Conservation (phyloP, 2,329 filamentous ascomycete species). For the Phialophora expanda region DNA sequence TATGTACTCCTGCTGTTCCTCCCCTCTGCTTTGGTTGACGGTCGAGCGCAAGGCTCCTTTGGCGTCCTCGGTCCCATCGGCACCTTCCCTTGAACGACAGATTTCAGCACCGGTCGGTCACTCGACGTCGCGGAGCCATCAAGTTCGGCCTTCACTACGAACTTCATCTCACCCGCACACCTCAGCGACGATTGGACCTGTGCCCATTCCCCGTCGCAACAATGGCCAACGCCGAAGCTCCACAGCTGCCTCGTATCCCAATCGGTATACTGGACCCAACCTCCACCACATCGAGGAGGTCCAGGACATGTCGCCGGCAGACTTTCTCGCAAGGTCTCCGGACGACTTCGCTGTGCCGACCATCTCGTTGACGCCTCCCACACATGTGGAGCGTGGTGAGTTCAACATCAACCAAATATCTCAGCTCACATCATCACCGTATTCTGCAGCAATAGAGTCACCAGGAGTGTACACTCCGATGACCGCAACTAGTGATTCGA, state of each 20-base stretch:
- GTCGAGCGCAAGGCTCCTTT: conserved; percentile 24
- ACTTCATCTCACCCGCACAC: conserved; percentile 24
- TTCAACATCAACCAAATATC: conserved; percentile 38
- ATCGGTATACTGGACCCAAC: conserved; percentile 46
- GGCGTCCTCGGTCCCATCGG: conserved; percentile 33
- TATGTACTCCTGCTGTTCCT: conserved; percentile 36
- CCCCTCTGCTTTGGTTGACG: conserved; percentile 38
- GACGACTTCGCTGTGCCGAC: conserved; percentile 40
- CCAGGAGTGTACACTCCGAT: conserved; percentile 35
- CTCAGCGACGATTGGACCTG: conserved; percentile 40
- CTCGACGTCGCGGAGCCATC: conserved; percentile 18
- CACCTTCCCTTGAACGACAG: conserved; percentile 38
- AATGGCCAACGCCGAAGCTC: conserved; percentile 32
- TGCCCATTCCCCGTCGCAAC: conserved; percentile 38
- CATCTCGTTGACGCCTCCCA: conserved; percentile 41
- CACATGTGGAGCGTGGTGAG: conserved; percentile 40
- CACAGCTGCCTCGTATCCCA: conserved; percentile 45
- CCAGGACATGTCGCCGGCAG: conserved; percentile 50
- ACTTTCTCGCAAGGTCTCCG: conserved; percentile 48
- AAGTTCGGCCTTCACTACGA: conserved; percentile 43
- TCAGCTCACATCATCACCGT: conserved; percentile 37
- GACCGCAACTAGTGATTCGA: conserved; percentile 40
- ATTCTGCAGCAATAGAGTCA: conserved; percentile 40
- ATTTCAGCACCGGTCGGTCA: conserved; percentile 33
- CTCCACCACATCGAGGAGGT: conserved; percentile 47